Evolutionary conservation across 495 filamentous ascomycete genomes (phyloP).

Genomic region (Annulohypoxylon moriforme): DNA sequence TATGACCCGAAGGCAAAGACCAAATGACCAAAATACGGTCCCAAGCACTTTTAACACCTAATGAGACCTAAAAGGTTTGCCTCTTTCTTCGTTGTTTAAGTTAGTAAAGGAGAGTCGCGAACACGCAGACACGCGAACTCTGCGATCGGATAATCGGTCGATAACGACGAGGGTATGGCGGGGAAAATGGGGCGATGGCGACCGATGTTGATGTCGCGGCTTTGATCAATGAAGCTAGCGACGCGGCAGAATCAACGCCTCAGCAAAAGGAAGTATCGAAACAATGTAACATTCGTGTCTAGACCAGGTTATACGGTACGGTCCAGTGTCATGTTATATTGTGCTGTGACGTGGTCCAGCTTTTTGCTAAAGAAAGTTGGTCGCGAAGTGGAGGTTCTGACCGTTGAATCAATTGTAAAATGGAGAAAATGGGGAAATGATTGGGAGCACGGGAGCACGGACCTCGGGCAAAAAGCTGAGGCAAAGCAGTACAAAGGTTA

Average conservation of each 20-base stretch:
- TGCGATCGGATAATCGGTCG: background rate
- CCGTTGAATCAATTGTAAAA: constrained; percentile 18
- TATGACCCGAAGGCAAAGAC: constrained; percentile 30
- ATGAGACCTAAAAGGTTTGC: constrained; percentile 36
- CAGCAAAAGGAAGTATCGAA: background rate
- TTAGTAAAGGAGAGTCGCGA: background rate
- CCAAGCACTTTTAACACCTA: constrained; percentile 41
- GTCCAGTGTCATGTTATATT: constrained; percentile 7
- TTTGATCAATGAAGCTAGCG: background rate
- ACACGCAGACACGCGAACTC: background rate
- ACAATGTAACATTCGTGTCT: background rate
- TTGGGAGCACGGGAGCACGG: constrained; percentile 20
- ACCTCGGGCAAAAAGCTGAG: constrained; percentile 4
- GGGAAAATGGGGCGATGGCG: background rate
- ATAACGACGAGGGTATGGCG: constrained; percentile 2
- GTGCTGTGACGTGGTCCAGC: constrained; percentile 20
- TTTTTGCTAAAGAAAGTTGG: constrained; percentile 17
- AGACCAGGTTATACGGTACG: background rate
- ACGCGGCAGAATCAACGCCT: background rate
- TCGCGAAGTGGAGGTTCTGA: constrained; percentile 19
- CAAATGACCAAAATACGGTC: constrained; percentile 41
- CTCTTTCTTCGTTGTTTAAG: background rate
- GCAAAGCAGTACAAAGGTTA: background rate
- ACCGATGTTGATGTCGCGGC: constrained; percentile 6
- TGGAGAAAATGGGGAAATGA: constrained; percentile 13